A percentile compares a stretch with the other conserved stretches of the same genome.
Evolutionary conservation across 148 eudicot genomes (phyloP).

Genomic region (Chenopodium suecicum): DNA sequence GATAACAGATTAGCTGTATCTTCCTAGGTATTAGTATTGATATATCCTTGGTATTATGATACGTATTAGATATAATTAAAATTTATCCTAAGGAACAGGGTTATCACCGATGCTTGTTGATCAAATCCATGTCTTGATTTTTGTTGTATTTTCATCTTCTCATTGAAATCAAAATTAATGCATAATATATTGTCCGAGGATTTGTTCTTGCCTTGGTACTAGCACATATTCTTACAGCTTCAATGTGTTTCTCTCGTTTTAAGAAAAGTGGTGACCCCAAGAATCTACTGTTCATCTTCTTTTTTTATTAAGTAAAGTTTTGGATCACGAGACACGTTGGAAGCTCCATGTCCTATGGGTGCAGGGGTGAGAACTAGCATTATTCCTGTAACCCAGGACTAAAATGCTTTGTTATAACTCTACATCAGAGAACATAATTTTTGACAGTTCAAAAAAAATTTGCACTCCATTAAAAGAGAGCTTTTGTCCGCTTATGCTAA

Average conservation of each 20-base stretch:
- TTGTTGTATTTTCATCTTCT: not conserved
- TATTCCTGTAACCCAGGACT: not conserved
- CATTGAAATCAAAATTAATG: not conserved
- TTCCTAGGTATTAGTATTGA: not conserved
- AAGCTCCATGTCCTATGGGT: not conserved
- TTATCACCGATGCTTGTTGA: not conserved
- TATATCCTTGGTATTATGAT: not conserved
- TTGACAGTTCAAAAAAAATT: too few species aligned
- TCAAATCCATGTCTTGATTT: not conserved
- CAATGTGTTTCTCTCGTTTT: not conserved
- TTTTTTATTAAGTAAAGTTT: too few species aligned
- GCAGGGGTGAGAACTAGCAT: not conserved
- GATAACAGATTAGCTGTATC: not conserved
- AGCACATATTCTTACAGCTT: not conserved
- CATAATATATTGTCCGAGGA: constrained; percentile 4
- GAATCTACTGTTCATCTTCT: not conserved
- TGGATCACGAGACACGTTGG: not conserved
- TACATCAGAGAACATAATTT: not conserved
- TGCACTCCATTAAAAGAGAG: too few species aligned
- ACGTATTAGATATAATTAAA: not conserved
- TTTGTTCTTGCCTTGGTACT: not conserved
- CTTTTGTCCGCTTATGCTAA: too few species aligned
- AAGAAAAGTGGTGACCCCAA: not conserved
- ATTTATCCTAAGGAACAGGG: not conserved
- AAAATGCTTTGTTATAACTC: too few species aligned